Percentiles rank a stretch among this genome's conserved stretches.
phyloP scores from a whole-genome alignment of 768 basidiomycete species.

The Pleurotus sapidus region DNA sequence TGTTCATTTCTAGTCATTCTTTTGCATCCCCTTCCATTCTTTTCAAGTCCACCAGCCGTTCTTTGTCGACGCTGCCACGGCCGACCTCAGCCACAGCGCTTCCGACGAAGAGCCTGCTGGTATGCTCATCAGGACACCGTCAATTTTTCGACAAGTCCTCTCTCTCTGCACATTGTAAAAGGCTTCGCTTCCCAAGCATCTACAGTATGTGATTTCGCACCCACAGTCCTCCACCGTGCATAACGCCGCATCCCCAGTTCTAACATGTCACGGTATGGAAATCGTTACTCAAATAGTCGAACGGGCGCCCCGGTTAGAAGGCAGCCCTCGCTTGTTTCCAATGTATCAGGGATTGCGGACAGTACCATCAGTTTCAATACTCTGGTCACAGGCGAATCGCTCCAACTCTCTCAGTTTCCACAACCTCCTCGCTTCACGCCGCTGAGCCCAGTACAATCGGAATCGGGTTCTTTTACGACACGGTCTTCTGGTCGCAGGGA shows the following conservation, averaged over 20 bases:
- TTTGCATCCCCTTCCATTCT: conserved; percentile 6
- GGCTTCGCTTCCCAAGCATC: not conserved
- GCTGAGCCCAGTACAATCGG: conserved; percentile 32
- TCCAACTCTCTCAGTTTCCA: conserved; percentile 50
- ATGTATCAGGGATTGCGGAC: conserved; percentile 54
- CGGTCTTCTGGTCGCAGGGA: conserved; percentile 17
- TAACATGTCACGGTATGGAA: conserved; percentile 7
- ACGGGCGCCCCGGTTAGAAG: not conserved
- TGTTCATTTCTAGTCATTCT: conserved; percentile 7
- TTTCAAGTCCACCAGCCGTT: not conserved
- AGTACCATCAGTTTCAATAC: conserved; percentile 48
- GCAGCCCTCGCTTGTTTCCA: conserved; percentile 41
- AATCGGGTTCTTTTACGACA: conserved; percentile 21
- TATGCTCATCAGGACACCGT: conserved; percentile 1
- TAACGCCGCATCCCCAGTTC: not conserved
- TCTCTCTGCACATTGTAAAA: not conserved
- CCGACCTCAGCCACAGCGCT: not conserved
- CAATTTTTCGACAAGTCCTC: not conserved
- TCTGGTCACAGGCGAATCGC: conserved; percentile 26
- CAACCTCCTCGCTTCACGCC: conserved; percentile 48
- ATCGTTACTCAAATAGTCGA: conserved; percentile 1
- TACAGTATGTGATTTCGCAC: not conserved
- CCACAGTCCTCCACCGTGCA: not conserved
- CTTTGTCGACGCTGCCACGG: conserved; percentile 1
- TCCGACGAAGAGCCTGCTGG: not conserved